Evolutionary conservation across 164 flowering plant species (phyloP).

Genomic region (Amborella trichopoda): DNA sequence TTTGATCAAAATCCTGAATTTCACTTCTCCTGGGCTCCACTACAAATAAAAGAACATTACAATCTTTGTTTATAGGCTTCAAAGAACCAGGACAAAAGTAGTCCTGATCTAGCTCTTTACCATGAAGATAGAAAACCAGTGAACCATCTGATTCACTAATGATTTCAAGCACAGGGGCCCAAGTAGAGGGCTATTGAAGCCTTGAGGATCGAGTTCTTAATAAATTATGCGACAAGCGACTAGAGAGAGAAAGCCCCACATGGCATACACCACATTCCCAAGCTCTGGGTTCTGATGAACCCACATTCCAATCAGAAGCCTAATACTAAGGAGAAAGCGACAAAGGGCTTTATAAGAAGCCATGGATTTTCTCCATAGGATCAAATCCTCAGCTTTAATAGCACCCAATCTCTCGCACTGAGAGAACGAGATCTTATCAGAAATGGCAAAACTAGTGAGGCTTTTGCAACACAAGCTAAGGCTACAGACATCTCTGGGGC

Average conservation of each 20-base stretch:
- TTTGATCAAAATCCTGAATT: too few relatives aligned
- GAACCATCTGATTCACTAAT: conserved; percentile 54
- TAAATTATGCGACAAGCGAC: conserved; percentile 83
- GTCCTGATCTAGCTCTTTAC: conserved; percentile 50
- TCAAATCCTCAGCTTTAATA: conserved; percentile 32
- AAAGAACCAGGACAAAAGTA: conserved; percentile 65
- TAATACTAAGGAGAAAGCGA: conserved; percentile 42
- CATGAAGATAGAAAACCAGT: conserved; percentile 51
- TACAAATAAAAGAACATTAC: conserved; percentile 74
- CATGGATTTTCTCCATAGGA: conserved; percentile 64
- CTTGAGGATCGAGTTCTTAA: conserved; percentile 73
- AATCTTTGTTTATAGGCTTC: conserved; percentile 31
- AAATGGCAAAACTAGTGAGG: conserved; percentile 27
- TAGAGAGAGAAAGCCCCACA: conserved; percentile 76
- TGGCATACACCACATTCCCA: conserved; percentile 88
- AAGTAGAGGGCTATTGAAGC: conserved; percentile 65
- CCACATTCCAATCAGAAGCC: conserved; percentile 80
- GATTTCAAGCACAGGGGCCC: conserved; percentile 92
- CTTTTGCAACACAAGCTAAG: conserved; percentile 52
- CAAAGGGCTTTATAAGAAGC: conserved; percentile 61
- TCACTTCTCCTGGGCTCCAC: conserved; percentile 39
- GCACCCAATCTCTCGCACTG: conserved; percentile 56
- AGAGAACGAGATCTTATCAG: conserved; percentile 69
- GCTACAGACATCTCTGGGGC: conserved; percentile 55
- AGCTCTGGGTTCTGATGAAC: conserved; percentile 97